Evolutionary conservation across 352 stramenopile species (phyloP), one percentile per base, ranked within the genome.

Genomic region (Phytopythium montanum): DNA sequence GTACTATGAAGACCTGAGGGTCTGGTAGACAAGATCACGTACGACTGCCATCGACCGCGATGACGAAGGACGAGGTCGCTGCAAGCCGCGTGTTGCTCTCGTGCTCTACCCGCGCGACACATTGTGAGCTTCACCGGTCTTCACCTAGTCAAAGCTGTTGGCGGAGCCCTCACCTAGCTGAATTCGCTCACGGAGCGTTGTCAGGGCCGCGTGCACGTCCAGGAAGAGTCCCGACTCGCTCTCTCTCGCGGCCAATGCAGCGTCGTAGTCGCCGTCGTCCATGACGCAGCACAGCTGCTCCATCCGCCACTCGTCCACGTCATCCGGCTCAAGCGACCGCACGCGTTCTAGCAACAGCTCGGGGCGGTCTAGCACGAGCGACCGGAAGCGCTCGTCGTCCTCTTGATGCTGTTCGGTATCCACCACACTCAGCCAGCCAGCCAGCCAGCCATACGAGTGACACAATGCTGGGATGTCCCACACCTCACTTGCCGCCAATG

Each of bases 1-100:
- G 34, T 39, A 39, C 10, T 9, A 39, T 13, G 18, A 39, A 9
- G 34, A 39, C 34, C 8, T n/a, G n/a, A 39, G 18, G 18, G 25
- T 34, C 41, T n/a, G 50, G 33, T 14, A 14, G 21, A 19, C 50
- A 26, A 14, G 26, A 23, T 14, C 18, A 65, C 81, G 28, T 79
- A 90, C 81, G 78, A 29, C 78, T 88, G n/a, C 81, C 78, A 28
- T 90, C 81, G 18, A 90, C 76, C 33, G 68, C 81, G 26, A 90
- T 61, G 41, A 78, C 60, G 42, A 78, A 90, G 6, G 64, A 66
- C 1, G 76, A 68, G 0, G 78, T 84, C 12, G 81, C 72, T 5
- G 64, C 54, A 8, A 90, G 58, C 2, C 75, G 68, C 28, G 62
- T 69, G 23, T 73, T 77, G 18, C 63, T 55, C 31, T 60, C 23